Evolutionary conservation across 371 early-diverging fungal species (phyloP), one percentile per base, ranked within the genome.

Genomic region (Mucor velutinosus): DNA sequence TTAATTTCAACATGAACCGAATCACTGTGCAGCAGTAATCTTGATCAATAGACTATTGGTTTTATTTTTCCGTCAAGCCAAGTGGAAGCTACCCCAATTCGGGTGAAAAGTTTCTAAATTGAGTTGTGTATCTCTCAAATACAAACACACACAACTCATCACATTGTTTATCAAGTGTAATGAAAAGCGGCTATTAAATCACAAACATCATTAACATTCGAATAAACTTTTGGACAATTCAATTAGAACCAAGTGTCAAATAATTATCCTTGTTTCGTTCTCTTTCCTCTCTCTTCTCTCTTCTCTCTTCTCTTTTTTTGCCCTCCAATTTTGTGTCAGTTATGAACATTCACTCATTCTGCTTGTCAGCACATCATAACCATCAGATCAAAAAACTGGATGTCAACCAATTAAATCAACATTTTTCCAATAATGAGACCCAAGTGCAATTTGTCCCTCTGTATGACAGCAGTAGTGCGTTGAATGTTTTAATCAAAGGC

Each of bases 381-480:
- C 58, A n/a, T 29, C 32, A 43, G 21, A 58, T n/a, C 21, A 39
- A 27, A 12, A 14, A 53, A 27, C 53, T 58, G 19, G 14, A 58
- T 32, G 7, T 11, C 12, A n/a, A 23, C 15, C 30, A 27, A 29
- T 29, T 58, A 32, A 57, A 32, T 14, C 43, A 45, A 7, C 30
- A 43, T 2, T 27, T 30, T 21, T 21, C 30, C 23, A 65, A 58
- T 56, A 45, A 67, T 30, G 33, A 21, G 35, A 15, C 47, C 14
- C 17, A 23, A 33, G 33, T 65, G 11, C 30, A 33, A 19, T 62
- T 62, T 29, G 56, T 58, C 27, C 68, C 68, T 57, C 56, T 67
- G 7, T 39, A 62, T 30, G 56, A 47, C 10, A n/a, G 23, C 23
- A 25, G 43, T 27, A 29, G 45, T 51, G 51, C 62, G 55, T 43